phyloP scores from a whole-genome alignment of 345 rosid species.

The Brassica rapa region DNA sequence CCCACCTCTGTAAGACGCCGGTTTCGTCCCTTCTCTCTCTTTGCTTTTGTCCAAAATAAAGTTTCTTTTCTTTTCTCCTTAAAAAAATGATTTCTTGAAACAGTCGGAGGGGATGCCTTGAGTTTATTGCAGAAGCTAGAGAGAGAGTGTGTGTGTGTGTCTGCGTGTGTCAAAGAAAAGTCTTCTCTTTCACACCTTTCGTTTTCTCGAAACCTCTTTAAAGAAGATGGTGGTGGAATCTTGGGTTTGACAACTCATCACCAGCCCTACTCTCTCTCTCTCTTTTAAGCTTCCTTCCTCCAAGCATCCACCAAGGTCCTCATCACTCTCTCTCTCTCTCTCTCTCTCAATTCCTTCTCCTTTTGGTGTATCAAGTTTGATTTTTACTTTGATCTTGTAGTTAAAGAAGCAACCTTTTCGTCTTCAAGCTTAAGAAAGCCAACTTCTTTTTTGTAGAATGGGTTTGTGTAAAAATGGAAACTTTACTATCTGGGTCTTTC shows the following conservation, averaged over 20 bases:
- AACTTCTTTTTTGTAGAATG: slow-evolving; percentile 3
- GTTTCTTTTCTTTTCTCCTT: not conserved
- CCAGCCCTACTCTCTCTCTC: not conserved
- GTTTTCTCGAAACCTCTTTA: slow-evolving; percentile 47
- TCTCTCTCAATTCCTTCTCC: slow-evolving; percentile 21
- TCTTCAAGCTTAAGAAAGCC: slow-evolving; percentile 16
- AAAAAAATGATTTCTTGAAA: slow-evolving; percentile 12
- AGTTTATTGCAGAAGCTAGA: slow-evolving; percentile 51
- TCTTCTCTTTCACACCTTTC: slow-evolving; percentile 83
- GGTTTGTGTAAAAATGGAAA: slow-evolving; percentile 38
- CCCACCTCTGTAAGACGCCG: slow-evolving; percentile 68
- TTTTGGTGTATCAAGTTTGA: not conserved
- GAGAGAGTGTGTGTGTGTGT: not conserved
- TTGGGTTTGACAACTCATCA: slow-evolving; percentile 60
- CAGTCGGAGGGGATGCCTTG: slow-evolving; percentile 35
- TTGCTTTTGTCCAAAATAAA: slow-evolving; percentile 24
- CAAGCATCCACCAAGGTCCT: slow-evolving; percentile 50
- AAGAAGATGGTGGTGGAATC: slow-evolving; percentile 51
- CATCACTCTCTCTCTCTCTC: slow-evolving; percentile 8
- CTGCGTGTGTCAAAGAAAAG: slow-evolving; percentile 39
- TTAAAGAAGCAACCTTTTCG: not conserved
- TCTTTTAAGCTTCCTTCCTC: slow-evolving; percentile 23
- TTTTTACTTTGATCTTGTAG: not conserved
- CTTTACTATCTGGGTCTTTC: slow-evolving; percentile 40
- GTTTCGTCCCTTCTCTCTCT: slow-evolving; percentile 47